These are phyloP conservation scores for Pythium apleroticum DNA, from an alignment of 352 stramenopile genomes.

Conservation along the genomic window DNA sequence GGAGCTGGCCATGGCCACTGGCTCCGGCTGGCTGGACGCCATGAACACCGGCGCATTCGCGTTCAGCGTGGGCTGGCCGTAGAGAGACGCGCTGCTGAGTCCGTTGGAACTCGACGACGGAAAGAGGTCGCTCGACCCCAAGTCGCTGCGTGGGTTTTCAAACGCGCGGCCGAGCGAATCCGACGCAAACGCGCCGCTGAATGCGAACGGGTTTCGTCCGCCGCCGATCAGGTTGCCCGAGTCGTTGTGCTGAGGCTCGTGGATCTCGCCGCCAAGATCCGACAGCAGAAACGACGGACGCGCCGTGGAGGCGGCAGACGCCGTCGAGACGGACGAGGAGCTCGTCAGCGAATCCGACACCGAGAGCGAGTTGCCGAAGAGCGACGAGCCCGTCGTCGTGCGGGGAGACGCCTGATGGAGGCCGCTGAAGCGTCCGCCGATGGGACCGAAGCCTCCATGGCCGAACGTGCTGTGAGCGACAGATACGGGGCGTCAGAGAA, in stretches of 20 bases:
- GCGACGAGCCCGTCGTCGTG: not conserved
- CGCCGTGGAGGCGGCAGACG: not conserved
- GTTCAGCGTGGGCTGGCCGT: slow-evolving; percentile 21
- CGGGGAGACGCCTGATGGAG: slow-evolving; percentile 10
- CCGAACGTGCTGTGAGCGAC: not conserved
- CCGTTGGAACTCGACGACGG: not conserved
- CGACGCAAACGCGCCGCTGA: slow-evolving; percentile 34
- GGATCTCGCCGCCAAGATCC: slow-evolving; percentile 59
- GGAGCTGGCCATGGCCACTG: slow-evolving; percentile 14
- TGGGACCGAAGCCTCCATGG: slow-evolving; percentile 23
- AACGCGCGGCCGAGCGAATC: slow-evolving; percentile 13
- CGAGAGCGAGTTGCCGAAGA: slow-evolving; percentile 18
- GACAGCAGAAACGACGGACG: slow-evolving; percentile 30
- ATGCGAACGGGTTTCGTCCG: slow-evolving; percentile 31
- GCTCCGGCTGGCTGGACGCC: slow-evolving; percentile 13
- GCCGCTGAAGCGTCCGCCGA: slow-evolving; percentile 24
- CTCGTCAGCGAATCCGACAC: slow-evolving; percentile 24
- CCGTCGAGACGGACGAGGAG: slow-evolving; percentile 22
- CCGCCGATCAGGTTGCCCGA: slow-evolving; percentile 20
- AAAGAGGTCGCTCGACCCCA: slow-evolving; percentile 17
- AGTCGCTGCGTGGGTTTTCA: not conserved
- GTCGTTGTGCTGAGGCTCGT: slow-evolving; percentile 32
- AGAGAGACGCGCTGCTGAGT: slow-evolving; percentile 1
- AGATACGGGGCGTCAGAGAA: not conserved
- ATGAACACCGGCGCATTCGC: slow-evolving; percentile 27